Percentiles rank a stretch among this genome's conserved stretches.
Evolutionary conservation across 306 rosid species (phyloP).

Genomic region (Myrica gale): DNA sequence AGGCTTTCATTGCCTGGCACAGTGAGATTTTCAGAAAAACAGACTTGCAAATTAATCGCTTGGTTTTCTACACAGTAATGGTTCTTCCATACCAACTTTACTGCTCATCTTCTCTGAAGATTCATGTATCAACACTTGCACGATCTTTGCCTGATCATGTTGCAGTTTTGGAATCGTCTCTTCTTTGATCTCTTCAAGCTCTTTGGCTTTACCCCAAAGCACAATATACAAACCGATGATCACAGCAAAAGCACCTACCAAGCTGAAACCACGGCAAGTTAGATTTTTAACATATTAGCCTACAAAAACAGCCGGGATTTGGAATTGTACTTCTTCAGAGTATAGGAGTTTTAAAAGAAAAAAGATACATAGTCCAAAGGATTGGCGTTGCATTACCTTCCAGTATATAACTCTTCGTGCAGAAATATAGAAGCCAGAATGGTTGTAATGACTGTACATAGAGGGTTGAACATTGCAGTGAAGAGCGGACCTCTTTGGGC

Average conservation of each 20-base stretch:
- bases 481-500: slow-evolving; percentile 63
- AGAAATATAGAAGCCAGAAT: not conserved
- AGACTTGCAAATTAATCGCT: not conserved
- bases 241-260: slow-evolving; percentile 45
- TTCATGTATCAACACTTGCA: not conserved
- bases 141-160: slow-evolving; percentile 10
- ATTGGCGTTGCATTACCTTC: slow-evolving; percentile 22
- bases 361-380: not conserved
- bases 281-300: too few relatives aligned
- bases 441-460: slow-evolving; percentile 58
- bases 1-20: too few relatives aligned
- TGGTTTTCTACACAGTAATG: slow-evolving; percentile 38
- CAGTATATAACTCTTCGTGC: not conserved
- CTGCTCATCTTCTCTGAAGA: not conserved
- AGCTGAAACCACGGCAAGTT: slow-evolving; percentile 23
- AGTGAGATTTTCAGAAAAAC: too few relatives aligned
- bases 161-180: slow-evolving; percentile 25
- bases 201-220: slow-evolving; percentile 63
- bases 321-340: too few relatives aligned
- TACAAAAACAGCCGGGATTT: too few relatives aligned
- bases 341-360: too few relatives aligned
- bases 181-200: slow-evolving; percentile 17
- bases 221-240: slow-evolving; percentile 51
- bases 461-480: slow-evolving; percentile 66
- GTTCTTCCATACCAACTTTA: slow-evolving; percentile 50